These are phyloP conservation scores for Fusarium sulawesiense DNA, from an alignment of 2,329 filamentous ascomycete species.

Conservation along the genomic window DNA sequence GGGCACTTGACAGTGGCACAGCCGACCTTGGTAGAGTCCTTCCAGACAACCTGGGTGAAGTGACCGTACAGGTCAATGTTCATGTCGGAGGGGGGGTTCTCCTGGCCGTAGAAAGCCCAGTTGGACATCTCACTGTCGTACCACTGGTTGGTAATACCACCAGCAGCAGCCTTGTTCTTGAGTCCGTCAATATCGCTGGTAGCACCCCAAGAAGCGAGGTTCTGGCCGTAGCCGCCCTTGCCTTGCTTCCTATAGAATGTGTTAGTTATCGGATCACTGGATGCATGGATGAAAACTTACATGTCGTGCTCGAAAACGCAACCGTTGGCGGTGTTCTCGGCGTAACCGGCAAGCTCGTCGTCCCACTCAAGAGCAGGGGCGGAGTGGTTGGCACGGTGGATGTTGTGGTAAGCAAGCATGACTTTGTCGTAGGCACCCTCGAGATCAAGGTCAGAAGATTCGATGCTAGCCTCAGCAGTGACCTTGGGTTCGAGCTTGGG, in stretches of 20 bases:
- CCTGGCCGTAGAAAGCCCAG: slow-evolving; percentile 70
- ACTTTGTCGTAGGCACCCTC: slow-evolving; percentile 50
- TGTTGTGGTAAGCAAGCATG: slow-evolving; percentile 81
- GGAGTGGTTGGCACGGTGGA: slow-evolving; percentile 86
- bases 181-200: slow-evolving; percentile 52
- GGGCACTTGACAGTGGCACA: slow-evolving; percentile 78
- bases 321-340: slow-evolving; percentile 69
- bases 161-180: slow-evolving; percentile 67
- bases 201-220: slow-evolving; percentile 77
- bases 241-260: slow-evolving; percentile 60
- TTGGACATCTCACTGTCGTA: slow-evolving; percentile 81
- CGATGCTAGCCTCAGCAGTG: slow-evolving; percentile 7
- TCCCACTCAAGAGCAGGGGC: slow-evolving; percentile 74
- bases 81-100: slow-evolving; percentile 66
- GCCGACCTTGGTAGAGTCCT: slow-evolving; percentile 52
- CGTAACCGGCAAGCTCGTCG: slow-evolving; percentile 70
- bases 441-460: slow-evolving; percentile 20
- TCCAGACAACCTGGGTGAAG: slow-evolving; percentile 59
- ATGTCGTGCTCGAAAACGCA: slow-evolving; percentile 82
- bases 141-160: slow-evolving; percentile 84
- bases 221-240: slow-evolving; percentile 84
- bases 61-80: slow-evolving; percentile 74
- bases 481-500: slow-evolving; percentile 23
- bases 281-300: slow-evolving; percentile 60
- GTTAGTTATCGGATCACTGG: slow-evolving; percentile 47